Base-by-base conservation (phyloP, 345 rosid genomes). In the Erodium maritimum region DNA sequence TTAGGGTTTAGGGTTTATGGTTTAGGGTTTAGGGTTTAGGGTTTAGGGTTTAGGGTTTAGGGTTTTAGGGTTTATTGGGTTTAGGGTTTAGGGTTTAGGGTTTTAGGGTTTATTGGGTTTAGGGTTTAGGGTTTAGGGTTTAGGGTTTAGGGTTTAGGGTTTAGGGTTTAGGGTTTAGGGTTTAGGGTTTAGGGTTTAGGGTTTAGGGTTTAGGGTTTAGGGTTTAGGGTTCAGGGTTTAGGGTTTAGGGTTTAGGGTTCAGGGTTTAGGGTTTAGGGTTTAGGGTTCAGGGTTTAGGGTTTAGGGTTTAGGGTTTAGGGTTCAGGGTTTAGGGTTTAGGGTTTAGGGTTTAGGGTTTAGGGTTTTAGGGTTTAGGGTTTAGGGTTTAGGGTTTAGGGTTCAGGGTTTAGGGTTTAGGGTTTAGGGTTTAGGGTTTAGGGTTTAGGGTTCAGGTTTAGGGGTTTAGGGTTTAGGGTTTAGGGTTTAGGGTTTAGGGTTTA, bases 71-170 rank as follows among this genome's bases (percentile, higher is more conserved):
- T 60, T n/a, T n/a, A n/a, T 22, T 0, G 56, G 64, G 45, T 22
- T 61, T 16, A n/a, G 56, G 64, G 56, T 21, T 60, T 50, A 21
- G 42, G 63, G 63, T 48, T 60, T 60, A 48, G 55, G 63, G 63
- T 48, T 60, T 60, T 21, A 37, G 63, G 63, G n/a, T n/a, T n/a
- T 48, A 46, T 60, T 21, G 55, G 63, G 57, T 54, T 61, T 61
- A 19, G 52, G 64, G 64, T 51, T 61, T 50, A 46, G n/a, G 64
- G 64, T 51, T 61, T 61, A 46, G 18, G 55, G 64, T 51, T 61
- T 50, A 46, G 18, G 64, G 62, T 37, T 59, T 59, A 34, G 25
- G 62, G 61, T 37, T 59, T 59, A 20, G 62, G 62, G 62, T 59
- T 59, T 45, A 20, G 56, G 64, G 64, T 50, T 60, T 51, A 51